Base-by-base conservation (phyloP, 257 asterid species). In the Ilex asprella region DNA sequence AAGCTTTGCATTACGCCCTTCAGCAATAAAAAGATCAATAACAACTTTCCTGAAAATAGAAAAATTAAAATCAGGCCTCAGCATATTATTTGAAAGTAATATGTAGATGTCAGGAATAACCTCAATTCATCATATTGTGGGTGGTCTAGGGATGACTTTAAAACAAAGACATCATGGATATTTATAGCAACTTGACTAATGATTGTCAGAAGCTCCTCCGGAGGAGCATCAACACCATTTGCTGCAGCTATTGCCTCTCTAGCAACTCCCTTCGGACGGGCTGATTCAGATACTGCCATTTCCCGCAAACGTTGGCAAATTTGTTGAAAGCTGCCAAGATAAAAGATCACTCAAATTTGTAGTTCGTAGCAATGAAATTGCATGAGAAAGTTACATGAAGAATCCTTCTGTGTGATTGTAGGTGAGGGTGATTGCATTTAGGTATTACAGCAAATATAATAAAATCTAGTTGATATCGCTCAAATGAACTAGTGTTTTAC, bases 1-100 rank as follows among this genome's bases (percentile, higher is more conserved):
- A 60, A 92, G 86, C 82, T 82, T 92, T 29, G 91, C 97, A 73
- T 81, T 81, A 16, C 93, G 95, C 46, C 86, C 89, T 75, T 76
- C 82, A 65, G 77, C 94, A 65, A 64, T 59, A 31, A 85, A 76
- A 75, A 85, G 94, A 63, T 82, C 84, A 46, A 92, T 84, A 30
- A 92, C 89, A 56, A 92, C 81, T 66, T 80, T 75, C 84, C 96
- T 87, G 82, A 69, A 69, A 68, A 68, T 46, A 59, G 12, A 55
- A 2, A 56, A 12, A 44, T 31, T 32, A 44, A 35, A 3, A 67
- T 49, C 30, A 32, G 27, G 29, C 30, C 16, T 46, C 32, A 12
- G 10, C 39, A 27, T 41, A 49, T 27, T 31, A 60, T 69, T 47
- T 15, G 41, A 39, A 31, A 13, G 11, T 15, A 58, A 39, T 32